Base-by-base conservation (phyloP, 352 stramenopile genomes). In the Phytopythium vexans region DNA sequence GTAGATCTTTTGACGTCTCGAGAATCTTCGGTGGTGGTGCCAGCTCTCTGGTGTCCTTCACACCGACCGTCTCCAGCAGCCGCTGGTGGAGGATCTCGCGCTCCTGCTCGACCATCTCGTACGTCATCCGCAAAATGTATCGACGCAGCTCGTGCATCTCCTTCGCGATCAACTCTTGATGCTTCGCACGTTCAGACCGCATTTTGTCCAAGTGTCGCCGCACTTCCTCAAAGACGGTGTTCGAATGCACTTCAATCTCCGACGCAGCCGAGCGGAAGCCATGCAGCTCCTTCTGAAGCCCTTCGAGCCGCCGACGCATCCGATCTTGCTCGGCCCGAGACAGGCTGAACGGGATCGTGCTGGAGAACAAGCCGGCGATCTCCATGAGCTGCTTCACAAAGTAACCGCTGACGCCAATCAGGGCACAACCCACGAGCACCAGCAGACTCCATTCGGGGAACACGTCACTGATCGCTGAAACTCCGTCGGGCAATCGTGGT, bases 131-230 rank as follows among this genome's bases (percentile, higher is more conserved):
- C 12, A 82, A 52, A 42, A 88, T 70, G n/a, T 82, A 71, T 3
- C 53, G 50, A 21, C 77, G 72, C 37, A 90, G 48, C 35, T 76
- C 59, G 62, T 77, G 67, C 77, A 90, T 90, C 55, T 90, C 77
- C n/a, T 56, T 68, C 8, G 74, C 49, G 56, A 90, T 75, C 54
- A 76, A 72, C n/a, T 76, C 40, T 45, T 88, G 75, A 54, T 90
- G 74, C 40, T 61, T 67, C 56, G 79, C 64, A 21, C 80, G 73
- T 54, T 86, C 69, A 5, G 51, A 32, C 35, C 68, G 66, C 69
- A 88, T 85, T 16, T 60, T 68, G 35, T 64, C 50, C 46, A 87
- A 64, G 41, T 86, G 64, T 4, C 52, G 40, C 5, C 68, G 61
- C 53, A 88, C 54, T 27, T 88, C 75, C 2, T 72, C 58, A 36